A percentile compares a stretch with the other conserved stretches of the same genome.
Evolutionary conservation across 192 early-diverging fungal genomes (phyloP).

Genomic region (Coemansia sp.): DNA sequence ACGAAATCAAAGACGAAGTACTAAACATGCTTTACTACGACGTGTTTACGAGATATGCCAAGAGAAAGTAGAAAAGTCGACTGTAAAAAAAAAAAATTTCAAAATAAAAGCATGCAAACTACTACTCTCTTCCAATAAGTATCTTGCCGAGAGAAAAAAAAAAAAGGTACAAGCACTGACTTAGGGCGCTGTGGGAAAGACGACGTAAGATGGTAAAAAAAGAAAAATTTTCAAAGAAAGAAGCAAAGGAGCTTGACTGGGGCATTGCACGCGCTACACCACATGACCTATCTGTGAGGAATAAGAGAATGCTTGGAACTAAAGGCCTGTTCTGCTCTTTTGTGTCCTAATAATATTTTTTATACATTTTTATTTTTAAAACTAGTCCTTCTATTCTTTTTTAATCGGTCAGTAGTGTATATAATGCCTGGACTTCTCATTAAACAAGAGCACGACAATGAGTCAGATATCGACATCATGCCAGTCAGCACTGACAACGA

Average conservation of each 20-base stretch:
- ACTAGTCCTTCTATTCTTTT: not conserved
- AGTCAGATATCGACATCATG: not conserved
- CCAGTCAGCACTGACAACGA: not conserved
- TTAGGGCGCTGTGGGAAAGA: too few relatives aligned
- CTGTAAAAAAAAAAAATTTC: not conserved
- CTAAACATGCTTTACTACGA: conserved; percentile 57
- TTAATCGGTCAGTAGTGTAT: not conserved
- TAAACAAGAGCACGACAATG: not conserved
- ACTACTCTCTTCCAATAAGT: not conserved
- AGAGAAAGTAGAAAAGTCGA: conserved; percentile 11
- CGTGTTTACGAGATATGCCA: conserved; percentile 51
- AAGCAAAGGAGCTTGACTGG: not conserved
- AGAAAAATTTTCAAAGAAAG: not conserved
- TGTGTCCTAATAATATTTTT: not conserved
- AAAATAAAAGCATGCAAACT: not conserved
- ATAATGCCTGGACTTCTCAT: not conserved
- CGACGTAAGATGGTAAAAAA: not conserved
- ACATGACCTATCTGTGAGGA: not conserved
- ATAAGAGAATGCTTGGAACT: not conserved
- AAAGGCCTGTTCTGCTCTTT: not conserved
- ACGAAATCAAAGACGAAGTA: conserved; percentile 54
- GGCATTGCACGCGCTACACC: not conserved
- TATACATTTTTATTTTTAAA: not conserved
- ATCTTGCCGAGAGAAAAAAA: not conserved
- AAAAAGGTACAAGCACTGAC: not conserved